Evolutionary conservation across 139 green algal genomes (phyloP), one percentile per base, ranked within the genome.

Genomic region (Coelastrella sp.): DNA sequence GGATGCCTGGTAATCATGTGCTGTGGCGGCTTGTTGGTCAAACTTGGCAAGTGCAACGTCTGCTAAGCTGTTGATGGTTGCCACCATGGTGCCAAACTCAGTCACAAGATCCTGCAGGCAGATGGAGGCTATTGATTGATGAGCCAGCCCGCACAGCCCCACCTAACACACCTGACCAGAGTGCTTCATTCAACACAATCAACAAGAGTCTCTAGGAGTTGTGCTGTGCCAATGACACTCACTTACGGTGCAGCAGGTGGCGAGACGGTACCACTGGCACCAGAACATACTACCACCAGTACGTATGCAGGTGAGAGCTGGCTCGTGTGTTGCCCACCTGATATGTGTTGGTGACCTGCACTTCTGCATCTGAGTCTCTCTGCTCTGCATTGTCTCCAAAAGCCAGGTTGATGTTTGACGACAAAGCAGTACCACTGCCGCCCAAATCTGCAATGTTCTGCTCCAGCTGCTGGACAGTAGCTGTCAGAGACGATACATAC

Each of bases 401-500:
- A 10, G 87, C 77, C 7, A 56, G 3, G 32, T 65, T 75, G 7
- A 80, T 20, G 32, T 80, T 76, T 3, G 14, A 23, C 71, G 56
- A n/a, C 14, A 89, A 32, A n/a, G 7, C 22, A 4, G 58, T 59
- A 17, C 81, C 58, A 64, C 47, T 83, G 16, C 22, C 16, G 65
- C 66, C 64, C 7, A 92, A 59, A 7, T 71, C 54, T 3, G n/a
- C 5, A 1, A 65, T 60, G 5, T 57, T 74, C 65, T 86, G 64
- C 20, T 81, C 77, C 4, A 91, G 65, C 17, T 74, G 10, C 11
- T 59, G 7, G 1, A 86, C 16, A 23, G 64, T 87, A 20, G 47
- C 81, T 3, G 87, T 73, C 11, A 91, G 64, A 0, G 87, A 80
- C 8, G 87, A 77, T 66, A 91, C n/a, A 64, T 91, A 91, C 47